Evolutionary conservation across 768 basidiomycete species (phyloP).

Genomic region (Lactarius hatsudake): DNA sequence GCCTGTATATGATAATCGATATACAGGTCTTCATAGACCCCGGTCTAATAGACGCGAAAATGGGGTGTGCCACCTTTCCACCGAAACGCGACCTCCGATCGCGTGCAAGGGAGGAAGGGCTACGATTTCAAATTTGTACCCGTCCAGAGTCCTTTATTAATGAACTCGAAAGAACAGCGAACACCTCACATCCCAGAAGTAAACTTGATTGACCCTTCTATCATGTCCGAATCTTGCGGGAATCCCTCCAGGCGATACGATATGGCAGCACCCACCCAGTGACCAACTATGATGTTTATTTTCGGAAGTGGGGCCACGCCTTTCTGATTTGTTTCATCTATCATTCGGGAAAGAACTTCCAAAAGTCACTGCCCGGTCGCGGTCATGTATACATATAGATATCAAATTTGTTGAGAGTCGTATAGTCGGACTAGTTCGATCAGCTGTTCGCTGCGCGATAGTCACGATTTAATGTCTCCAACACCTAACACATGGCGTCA

Average conservation of each 20-base stretch:
- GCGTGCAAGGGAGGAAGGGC: no score
- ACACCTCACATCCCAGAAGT: neutral
- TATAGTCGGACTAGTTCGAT: neutral
- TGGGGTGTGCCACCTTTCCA: no score
- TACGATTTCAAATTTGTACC: no score
- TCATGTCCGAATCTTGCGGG: conserved; percentile 45
- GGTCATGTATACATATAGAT: neutral
- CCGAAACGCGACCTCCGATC: no score
- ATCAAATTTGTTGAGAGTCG: neutral
- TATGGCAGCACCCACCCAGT: conserved; percentile 1
- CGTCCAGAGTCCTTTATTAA: neutral
- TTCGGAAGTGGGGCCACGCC: neutral
- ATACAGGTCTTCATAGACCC: no score
- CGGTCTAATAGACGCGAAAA: no score
- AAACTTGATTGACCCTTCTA: neutral
- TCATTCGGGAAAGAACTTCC: neutral
- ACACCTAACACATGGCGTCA: conserved; percentile 33
- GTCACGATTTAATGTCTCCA: conserved; percentile 33
- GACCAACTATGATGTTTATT: neutral
- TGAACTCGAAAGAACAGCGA: neutral
- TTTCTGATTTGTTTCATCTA: neutral
- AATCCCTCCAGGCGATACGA: conserved; percentile 51
- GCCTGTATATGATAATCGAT: no score
- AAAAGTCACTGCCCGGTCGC: neutral
- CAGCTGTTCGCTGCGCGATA: neutral